phyloP scores from a whole-genome alignment of 768 basidiomycete genomes.

The Amanita pseudoporphyria region DNA sequence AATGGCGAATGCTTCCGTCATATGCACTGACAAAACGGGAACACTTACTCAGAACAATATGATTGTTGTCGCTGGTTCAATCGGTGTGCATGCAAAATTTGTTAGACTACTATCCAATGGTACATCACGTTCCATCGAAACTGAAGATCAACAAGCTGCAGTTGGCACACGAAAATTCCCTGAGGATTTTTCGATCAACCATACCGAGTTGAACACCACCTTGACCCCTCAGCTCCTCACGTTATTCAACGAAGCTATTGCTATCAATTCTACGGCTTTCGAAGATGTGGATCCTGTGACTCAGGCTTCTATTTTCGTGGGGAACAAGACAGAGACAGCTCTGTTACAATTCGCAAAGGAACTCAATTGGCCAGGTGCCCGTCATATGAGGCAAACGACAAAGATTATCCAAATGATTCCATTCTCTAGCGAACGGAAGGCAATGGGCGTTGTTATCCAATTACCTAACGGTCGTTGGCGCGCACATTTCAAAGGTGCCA shows the following conservation, averaged over 20 bases:
- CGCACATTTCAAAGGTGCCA: slow-evolving; percentile 86
- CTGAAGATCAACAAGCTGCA: slow-evolving; percentile 32
- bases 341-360: slow-evolving; percentile 79
- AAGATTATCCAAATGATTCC: slow-evolving; percentile 80
- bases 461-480: slow-evolving; percentile 46
- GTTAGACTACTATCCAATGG: slow-evolving; percentile 72
- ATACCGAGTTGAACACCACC: slow-evolving; percentile 52
- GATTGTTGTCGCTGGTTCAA: slow-evolving; percentile 92
- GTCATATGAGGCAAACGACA: slow-evolving; percentile 48
- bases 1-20: slow-evolving; percentile 95
- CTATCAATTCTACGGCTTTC: slow-evolving; percentile 92
- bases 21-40: slow-evolving; percentile 95
- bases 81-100: slow-evolving; percentile 93
- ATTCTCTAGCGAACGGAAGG: slow-evolving; percentile 88
- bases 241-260: slow-evolving; percentile 78
- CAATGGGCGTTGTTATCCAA: slow-evolving; percentile 86
- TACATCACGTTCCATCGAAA: slow-evolving; percentile 59
- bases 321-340: slow-evolving; percentile 94
- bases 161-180: slow-evolving; percentile 33
- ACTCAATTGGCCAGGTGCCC: slow-evolving; percentile 69
- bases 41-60: slow-evolving; percentile 94
- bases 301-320: slow-evolving; percentile 59
- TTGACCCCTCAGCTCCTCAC: slow-evolving; percentile 50
- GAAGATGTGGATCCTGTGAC: slow-evolving; percentile 64
- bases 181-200: slow-evolving; percentile 84